Evolutionary conservation across 352 stramenopile genomes (phyloP).

Genomic region (Pythium coloratum): DNA sequence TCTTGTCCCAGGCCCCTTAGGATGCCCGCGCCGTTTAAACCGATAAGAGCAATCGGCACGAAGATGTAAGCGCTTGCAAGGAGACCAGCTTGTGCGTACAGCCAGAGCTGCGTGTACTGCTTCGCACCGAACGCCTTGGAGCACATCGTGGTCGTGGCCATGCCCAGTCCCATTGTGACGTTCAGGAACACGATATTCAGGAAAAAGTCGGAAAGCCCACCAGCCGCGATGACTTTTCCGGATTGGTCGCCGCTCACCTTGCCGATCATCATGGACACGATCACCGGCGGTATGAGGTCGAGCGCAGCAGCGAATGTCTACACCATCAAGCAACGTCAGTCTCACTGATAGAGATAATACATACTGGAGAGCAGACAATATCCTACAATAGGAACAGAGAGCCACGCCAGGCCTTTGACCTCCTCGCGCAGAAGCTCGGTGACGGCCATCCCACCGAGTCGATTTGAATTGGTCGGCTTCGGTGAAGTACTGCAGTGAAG

Average conservation of each 20-base stretch:
- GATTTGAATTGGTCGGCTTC: not conserved
- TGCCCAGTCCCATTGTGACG: constrained; percentile 51
- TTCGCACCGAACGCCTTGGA: constrained; percentile 68
- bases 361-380: not conserved
- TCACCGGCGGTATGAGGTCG: constrained; percentile 48
- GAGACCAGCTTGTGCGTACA: constrained; percentile 58
- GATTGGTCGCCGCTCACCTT: constrained; percentile 49
- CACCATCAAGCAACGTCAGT: not conserved
- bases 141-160: constrained; percentile 64
- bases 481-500: too few species aligned
- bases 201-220: constrained; percentile 48
- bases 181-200: constrained; percentile 53
- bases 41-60: constrained; percentile 37
- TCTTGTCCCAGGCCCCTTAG: constrained; percentile 57
- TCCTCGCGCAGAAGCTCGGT: not conserved
- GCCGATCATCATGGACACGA: constrained; percentile 64
- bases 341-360: not conserved
- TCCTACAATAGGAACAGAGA: not conserved
- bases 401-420: not conserved
- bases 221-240: constrained; percentile 57
- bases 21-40: constrained; percentile 46
- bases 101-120: constrained; percentile 54
- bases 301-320: constrained; percentile 47
- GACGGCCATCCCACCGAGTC: not conserved
- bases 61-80: constrained; percentile 46